These are phyloP conservation scores for Melaleuca alternifolia DNA, from an alignment of 345 rosid genomes.

Conservation along the genomic window DNA sequence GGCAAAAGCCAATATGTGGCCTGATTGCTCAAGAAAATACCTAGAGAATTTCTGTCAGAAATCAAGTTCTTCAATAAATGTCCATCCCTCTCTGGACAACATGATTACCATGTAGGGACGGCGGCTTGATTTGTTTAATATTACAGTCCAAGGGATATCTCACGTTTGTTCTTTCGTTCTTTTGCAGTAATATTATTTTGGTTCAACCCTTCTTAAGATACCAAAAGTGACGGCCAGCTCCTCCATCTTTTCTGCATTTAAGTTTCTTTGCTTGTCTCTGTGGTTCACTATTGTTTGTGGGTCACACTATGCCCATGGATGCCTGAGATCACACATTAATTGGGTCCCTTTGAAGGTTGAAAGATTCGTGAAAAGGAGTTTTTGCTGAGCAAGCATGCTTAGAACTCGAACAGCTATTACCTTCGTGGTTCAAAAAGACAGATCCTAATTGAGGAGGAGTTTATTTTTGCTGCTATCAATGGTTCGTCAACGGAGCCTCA, in stretches of 20 bases:
- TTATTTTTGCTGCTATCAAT: neutral
- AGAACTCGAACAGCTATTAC: neutral
- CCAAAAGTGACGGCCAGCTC: neutral
- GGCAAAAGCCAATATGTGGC: neutral
- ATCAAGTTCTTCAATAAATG: neutral
- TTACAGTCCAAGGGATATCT: neutral
- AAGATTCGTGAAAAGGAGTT: neutral
- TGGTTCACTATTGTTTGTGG: neutral
- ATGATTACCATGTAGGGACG: neutral
- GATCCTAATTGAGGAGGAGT: neutral
- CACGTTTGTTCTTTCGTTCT: neutral
- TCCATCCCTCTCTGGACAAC: neutral
- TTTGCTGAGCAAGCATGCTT: neutral
- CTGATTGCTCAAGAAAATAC: neutral
- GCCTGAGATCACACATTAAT: neutral
- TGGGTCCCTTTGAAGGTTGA: neutral
- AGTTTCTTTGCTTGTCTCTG: neutral
- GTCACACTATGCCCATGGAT: neutral
- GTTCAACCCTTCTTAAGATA: neutral
- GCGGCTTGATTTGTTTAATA: neutral
- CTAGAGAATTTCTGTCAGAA: neutral
- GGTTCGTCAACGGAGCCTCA: neutral
- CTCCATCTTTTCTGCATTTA: neutral
- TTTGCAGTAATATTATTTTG: neutral
- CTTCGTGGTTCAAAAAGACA: neutral